Evolutionary conservation across 768 basidiomycete species (phyloP).

Genomic region (Dendrothele bispora): DNA sequence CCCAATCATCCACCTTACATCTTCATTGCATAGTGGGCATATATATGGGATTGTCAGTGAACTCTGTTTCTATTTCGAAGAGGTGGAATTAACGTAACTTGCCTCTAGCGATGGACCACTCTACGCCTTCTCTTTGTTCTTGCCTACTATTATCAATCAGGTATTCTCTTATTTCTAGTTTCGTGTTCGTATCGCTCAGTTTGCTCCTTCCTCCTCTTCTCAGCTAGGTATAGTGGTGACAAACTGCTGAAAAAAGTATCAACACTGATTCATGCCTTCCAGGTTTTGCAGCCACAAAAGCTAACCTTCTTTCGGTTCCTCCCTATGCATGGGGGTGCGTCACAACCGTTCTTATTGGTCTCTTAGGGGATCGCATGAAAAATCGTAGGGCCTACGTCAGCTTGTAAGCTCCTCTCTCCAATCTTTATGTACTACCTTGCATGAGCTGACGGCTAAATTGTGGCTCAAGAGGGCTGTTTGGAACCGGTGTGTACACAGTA

Average conservation of each 20-base stretch:
- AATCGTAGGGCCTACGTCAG: slow-evolving; percentile 60
- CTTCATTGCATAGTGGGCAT: slow-evolving; percentile 52
- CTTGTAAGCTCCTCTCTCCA: slow-evolving; percentile 41
- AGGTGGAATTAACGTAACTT: slow-evolving; percentile 8
- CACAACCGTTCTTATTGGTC: slow-evolving; percentile 61
- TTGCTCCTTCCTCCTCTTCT: background rate
- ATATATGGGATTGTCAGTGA: slow-evolving; percentile 65
- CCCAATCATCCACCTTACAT: background rate
- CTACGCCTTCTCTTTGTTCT: slow-evolving; percentile 54
- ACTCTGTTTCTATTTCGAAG: background rate
- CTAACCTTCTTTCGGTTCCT: slow-evolving; percentile 76
- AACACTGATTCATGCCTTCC: background rate
- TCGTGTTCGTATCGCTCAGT: background rate
- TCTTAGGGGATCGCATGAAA: slow-evolving; percentile 61
- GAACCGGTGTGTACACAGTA: slow-evolving; percentile 5
- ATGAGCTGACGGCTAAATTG: background rate
- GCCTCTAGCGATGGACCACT: slow-evolving; percentile 50
- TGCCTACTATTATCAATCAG: slow-evolving; percentile 56
- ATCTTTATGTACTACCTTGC: background rate
- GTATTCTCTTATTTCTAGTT: slow-evolving; percentile 28
- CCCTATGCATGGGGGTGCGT: slow-evolving; percentile 75
- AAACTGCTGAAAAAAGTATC: background rate
- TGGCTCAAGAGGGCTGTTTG: slow-evolving; percentile 9
- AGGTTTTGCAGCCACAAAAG: slow-evolving; percentile 64
- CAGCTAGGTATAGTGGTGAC: slow-evolving; percentile 34